Evolutionary conservation across 768 basidiomycete species (phyloP), one percentile per base, ranked within the genome.

Genomic region (Pleurotus tuber-regium): DNA sequence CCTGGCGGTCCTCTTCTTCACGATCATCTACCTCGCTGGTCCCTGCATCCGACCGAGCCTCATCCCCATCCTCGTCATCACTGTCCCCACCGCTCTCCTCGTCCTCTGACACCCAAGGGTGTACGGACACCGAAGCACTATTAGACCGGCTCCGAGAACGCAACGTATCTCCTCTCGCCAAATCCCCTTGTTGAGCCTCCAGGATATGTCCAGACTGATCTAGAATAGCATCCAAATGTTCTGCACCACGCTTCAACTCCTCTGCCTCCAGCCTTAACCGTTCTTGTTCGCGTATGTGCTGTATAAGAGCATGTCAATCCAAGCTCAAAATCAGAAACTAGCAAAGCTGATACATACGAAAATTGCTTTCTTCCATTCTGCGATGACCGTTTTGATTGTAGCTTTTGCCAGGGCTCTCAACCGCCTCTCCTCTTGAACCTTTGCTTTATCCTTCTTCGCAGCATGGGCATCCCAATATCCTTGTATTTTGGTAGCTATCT

Each of bases 341-440:
- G 12, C 26, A 10, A 42, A 16, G 14, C 25, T 33, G n/a, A 12
- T 3, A 78, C 90, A 62, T 61, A 89, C 90, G 59, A 84, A 83
- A 39, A 94, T 83, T 6, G 90, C 94, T 61, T 89, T 84, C 66
- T 87, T 89, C 95, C 95, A 98, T 62, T 92, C 87, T 6, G 75
- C 76, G 25, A 79, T 75, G 24, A 97, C 82, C 59, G 83, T 68
- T 58, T 80, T 82, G 42, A 87, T 74, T 0, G 89, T 85, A 18
- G 80, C 77, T 69, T 88, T 90, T 10, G 89, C 89, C 30, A 92
- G 59, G 3, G 70, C 74, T 47, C 81, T 74, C 57, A 89, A 56
- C 24, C 85, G 74, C 65, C 78, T 80, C 70, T 92, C 88, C 59
- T 90, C 87, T 57, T 77, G 77, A 16, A 66, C 66, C 52, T 67